Base-by-base conservation (phyloP, 2,329 filamentous ascomycete species). In the Pyrenophora tritici-repentis region DNA sequence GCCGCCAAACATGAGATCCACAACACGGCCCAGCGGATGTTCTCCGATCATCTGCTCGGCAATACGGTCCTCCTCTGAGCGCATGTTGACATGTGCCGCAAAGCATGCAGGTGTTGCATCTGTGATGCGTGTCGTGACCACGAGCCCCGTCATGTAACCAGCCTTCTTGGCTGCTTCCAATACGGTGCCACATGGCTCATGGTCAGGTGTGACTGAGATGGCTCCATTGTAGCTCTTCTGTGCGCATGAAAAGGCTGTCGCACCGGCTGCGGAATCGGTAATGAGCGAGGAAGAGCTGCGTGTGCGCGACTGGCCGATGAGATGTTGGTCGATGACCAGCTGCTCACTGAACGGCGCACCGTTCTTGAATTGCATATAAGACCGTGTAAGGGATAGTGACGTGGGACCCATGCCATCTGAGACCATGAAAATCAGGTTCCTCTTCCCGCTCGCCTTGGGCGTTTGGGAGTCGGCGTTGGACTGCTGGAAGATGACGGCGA, bases 321-420 rank as follows among this genome's bases (percentile, higher is more conserved):
- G 85, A 74, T 97, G 90, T 68, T 88, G 81, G 73, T 99, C 94
- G 42, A 99, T 82, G 1, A 86, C 82, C 42, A 99, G 81, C 14
- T 86, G 86, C 65, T 96, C 86, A 64, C 87, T 83, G 60, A 83
- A 83, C 1, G 90, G 86, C n/a, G 95, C 80, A 4, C 82, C 84
- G 33, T 89, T 82, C 47, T 86, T 81, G 62, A 87, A 83, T 74
- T 99, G 94, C 61, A 89, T 86, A 77, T 88, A 99, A 69, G 86
- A 89, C 49, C 94, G 83, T 6, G 94, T 96, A 71, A 99, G 75
- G 20, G 88, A 89, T 46, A 99, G 81, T 63, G 90, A 93, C 7
- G 94, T 90, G 6, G 94, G 94, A 0, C 94, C 94, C 94, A 99
- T 99, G 67, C 94, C 94, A 73, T 99, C 94, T 0, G 91, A 96